These are phyloP conservation scores for Litsea cubeba DNA, from an alignment of 164 flowering plant species.

Conservation along the genomic window DNA sequence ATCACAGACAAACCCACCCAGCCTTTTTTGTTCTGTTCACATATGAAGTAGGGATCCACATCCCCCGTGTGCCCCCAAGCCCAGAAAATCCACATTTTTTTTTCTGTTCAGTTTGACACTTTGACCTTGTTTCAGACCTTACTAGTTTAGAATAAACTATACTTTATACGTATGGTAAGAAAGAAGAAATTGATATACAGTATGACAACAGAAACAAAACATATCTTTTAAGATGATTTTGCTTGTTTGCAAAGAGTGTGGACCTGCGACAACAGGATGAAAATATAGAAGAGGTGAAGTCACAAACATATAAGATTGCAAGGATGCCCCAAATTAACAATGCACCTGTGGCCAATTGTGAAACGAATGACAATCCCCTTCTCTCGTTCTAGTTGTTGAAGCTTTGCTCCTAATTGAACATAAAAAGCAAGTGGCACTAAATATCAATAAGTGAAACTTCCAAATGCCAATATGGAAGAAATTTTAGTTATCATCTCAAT, in stretches of 20 bases:
- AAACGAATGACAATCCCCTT: constrained; percentile 75
- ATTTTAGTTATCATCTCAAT: not conserved
- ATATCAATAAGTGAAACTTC: not conserved
- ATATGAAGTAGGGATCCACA: no score
- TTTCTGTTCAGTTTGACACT: no score
- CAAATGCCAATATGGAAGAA: not conserved
- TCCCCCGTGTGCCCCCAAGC: no score
- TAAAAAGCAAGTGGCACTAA: not conserved
- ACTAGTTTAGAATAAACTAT: not conserved
- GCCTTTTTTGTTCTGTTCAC: no score
- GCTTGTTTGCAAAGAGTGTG: no score
- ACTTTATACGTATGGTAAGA: no score
- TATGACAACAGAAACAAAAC: not conserved
- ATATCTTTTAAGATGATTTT: no score
- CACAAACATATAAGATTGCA: not conserved
- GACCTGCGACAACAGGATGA: not conserved
- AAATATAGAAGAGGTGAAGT: not conserved
- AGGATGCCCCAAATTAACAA: not conserved
- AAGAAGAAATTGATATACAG: not conserved
- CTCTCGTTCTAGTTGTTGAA: constrained; percentile 60
- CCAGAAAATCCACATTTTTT: no score
- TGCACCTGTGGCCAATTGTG: constrained; percentile 70
- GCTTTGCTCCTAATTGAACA: constrained; percentile 40
- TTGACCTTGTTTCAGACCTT: no score
- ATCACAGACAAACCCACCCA: no score